Base-by-base conservation (phyloP, 306 rosid genomes). In the Erythrophleum fordii region DNA sequence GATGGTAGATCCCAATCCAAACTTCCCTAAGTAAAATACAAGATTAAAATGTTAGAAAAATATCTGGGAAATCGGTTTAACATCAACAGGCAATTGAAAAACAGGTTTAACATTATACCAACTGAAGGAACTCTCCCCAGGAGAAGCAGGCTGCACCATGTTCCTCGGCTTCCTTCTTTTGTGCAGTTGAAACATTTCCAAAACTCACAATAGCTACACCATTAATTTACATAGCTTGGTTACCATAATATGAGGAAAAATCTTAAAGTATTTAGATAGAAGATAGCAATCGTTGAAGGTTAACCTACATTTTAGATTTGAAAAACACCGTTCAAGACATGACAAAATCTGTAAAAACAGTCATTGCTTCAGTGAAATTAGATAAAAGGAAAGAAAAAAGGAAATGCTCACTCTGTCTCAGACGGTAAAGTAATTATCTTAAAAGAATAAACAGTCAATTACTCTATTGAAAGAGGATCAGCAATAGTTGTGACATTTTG, bases 81-180 rank as follows among this genome's bases (percentile, higher is more conserved):
- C 37, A 26, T 59, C 6, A 26, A 26, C 8, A 59, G 66, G 76
- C 66, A 80, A 42, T 69, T 74, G 22, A 69, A 34, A 62, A 73
- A 46, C 14, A 52, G 56, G 76, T 9, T 71, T 73, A 66, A 34
- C 22, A 80, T 81, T 67, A 58, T 88, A 95, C 99, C 96, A 88
- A 42, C 75, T 89, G 88, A 76, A 87, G 85, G 75, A 95, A 95
- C 76, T 91, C 97, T 73, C 65, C 95, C 99, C 96, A 93, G 4
- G 98, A 89, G 84, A 86, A 93, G 86, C 96, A 93, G 60, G 93
- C 86, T 28, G 85, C 90, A 29, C 97, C 98, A 68, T 78, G 73
- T 62, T 87, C 92, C 85, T 91, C 94, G 7, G 93, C 94, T 91
- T 90, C 97, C 85, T 89, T 86, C 91, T 91, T 95, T 85, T 90